Evolutionary conservation across 2,329 filamentous ascomycete species (phyloP), one percentile per base, ranked within the genome.

Genomic region (Hawksworthiomyces lignivorus): DNA sequence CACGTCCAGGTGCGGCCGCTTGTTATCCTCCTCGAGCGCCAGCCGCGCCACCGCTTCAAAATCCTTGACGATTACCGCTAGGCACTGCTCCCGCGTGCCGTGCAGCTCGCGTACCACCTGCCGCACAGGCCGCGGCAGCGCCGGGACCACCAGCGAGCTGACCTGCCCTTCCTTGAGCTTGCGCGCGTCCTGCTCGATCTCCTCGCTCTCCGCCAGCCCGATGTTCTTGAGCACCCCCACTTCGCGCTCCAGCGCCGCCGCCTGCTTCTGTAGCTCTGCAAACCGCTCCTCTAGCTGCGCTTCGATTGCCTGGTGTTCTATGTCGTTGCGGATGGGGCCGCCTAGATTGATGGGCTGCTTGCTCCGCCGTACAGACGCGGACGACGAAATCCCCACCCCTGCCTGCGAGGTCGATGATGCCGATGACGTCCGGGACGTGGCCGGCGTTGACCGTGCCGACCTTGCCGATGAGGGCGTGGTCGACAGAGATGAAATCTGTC

Each of bases 391-490:
- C 10, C 14, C 19, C 14, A 15, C 20, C 20, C 24, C 38, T 3
- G 33, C n/a, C 10, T 22, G 12, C 14, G 41, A 43, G 2, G 34
- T 32, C 29, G 41, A 45, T 24, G 43, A 45, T 6, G 21, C 24
- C 17, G 41, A 43, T n/a, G n/a, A n/a, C n/a, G n/a, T n/a, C n/a
- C n/a, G n/a, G n/a, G n/a, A n/a, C n/a, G n/a, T n/a, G n/a, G n/a
- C n/a, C n/a, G n/a, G n/a, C 6, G 41, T 37, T 4, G 36, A 35
- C 17, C 62, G 69, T 1, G 60, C 62, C 21, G 63, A 65, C 30
- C 52, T 36, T 4, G 32, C 20, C 27, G 39, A 22, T 11, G 39
- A 33, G 1, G 39, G 39, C 15, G 39, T 42, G n/a, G 27, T 42
- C n/a, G 26, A 19, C 21, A 18, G 39, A 3, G 33, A 42, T 14